These are phyloP conservation scores for Endotrypanum monterogeii DNA, from an alignment of 208 protist species.

Conservation along the genomic window DNA sequence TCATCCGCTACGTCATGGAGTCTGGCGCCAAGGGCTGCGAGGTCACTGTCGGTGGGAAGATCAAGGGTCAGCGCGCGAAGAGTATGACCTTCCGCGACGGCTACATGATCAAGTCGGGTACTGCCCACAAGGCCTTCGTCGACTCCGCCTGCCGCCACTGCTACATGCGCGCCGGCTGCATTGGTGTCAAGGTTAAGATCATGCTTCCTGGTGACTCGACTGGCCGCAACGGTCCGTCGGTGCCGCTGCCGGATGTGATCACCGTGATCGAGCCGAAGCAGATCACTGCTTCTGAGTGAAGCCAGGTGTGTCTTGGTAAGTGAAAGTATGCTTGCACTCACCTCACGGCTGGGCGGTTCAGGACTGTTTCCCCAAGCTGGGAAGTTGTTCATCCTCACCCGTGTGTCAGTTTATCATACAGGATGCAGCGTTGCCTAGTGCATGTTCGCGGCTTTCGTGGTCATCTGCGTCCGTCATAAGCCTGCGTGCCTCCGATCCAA, in stretches of 20 bases:
- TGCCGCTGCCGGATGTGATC: slow-evolving; percentile 81
- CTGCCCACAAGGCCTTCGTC: slow-evolving; percentile 94
- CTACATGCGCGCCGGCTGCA: slow-evolving; percentile 97
- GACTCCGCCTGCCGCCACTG: slow-evolving; percentile 97
- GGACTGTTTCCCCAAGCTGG: background rate
- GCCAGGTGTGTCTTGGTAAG: background rate
- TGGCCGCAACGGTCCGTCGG: slow-evolving; percentile 54
- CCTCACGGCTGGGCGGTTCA: background rate
- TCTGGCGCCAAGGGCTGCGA: slow-evolving; percentile 98
- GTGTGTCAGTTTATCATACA: background rate
- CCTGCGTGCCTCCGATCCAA: slow-evolving; percentile 2
- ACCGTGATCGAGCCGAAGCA: slow-evolving; percentile 78
- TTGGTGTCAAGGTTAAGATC: slow-evolving; percentile 99
- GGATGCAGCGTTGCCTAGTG: background rate
- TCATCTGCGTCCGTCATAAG: background rate
- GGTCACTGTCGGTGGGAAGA: slow-evolving; percentile 99
- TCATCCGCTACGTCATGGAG: slow-evolving; percentile 99
- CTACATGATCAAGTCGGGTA: slow-evolving; percentile 99
- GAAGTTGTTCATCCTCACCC: background rate
- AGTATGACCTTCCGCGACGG: slow-evolving; percentile 99
- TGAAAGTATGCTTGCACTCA: background rate
- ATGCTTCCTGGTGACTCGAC: slow-evolving; percentile 97
- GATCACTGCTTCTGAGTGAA: slow-evolving; percentile 36
- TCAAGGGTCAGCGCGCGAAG: slow-evolving; percentile 99
- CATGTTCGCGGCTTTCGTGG: background rate